Percentiles rank a stretch among this genome's conserved stretches.
phyloP scores from a whole-genome alignment of 352 stramenopile genomes.

The Globisporangium carolinianum region DNA sequence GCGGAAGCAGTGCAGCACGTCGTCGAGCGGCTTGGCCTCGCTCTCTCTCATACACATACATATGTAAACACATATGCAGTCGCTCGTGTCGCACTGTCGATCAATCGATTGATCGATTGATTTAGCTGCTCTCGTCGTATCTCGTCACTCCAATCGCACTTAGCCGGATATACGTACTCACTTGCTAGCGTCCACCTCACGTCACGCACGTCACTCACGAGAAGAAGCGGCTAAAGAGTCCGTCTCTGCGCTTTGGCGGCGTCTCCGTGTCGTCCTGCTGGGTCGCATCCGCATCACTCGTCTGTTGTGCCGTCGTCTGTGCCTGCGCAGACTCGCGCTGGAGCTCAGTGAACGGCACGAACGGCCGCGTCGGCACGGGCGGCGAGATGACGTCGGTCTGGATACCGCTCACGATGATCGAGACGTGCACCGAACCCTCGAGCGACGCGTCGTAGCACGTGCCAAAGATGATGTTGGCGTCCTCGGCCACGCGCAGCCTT shows the following conservation, averaged over 20 bases:
- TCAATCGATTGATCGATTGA: too few species aligned
- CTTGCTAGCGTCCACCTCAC: not conserved
- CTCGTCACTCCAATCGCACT: too few species aligned
- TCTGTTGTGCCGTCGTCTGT: slow-evolving; percentile 11
- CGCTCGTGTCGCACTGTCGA: too few species aligned
- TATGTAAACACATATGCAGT: too few species aligned
- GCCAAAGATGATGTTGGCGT: slow-evolving; percentile 88
- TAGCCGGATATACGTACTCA: not conserved
- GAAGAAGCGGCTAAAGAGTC: slow-evolving; percentile 70
- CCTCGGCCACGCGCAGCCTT: slow-evolving; percentile 61
- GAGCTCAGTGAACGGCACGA: slow-evolving; percentile 34
- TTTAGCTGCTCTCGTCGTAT: too few species aligned
- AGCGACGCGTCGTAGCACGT: slow-evolving; percentile 83
- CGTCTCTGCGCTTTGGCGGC: slow-evolving; percentile 18
- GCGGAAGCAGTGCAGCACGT: too few species aligned
- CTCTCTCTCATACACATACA: too few species aligned
- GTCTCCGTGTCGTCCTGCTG: slow-evolving; percentile 6
- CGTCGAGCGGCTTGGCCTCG: too few species aligned
- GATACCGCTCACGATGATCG: slow-evolving; percentile 86
- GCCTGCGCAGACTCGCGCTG: slow-evolving; percentile 23
- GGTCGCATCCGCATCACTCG: slow-evolving; percentile 5
- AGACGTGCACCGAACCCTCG: slow-evolving; percentile 76
- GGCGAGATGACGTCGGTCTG: slow-evolving; percentile 81
- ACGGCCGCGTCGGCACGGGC: slow-evolving; percentile 42
- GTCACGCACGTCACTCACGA: slow-evolving; percentile 20